Conservation (phyloP, 768 basidiomycete species). For the Cystofilobasidium ferigula region DNA sequence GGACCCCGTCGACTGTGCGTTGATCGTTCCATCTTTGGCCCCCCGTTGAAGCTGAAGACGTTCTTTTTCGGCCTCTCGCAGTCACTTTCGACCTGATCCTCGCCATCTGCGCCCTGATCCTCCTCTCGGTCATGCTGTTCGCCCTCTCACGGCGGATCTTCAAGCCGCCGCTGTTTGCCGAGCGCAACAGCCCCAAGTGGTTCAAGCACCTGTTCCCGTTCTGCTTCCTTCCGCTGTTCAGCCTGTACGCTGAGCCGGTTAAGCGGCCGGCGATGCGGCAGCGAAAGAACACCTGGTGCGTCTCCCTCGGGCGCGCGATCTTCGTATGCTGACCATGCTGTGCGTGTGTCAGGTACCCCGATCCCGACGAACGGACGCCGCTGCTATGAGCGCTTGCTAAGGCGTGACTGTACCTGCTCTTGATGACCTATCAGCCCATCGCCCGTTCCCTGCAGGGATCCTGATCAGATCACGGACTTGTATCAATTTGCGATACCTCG, state of each 20-base stretch:
- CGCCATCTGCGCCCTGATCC: constrained; percentile 16
- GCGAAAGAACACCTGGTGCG: constrained; percentile 10
- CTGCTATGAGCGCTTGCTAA: constrained; percentile 8
- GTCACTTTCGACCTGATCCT: constrained; percentile 26
- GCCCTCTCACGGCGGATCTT: constrained; percentile 7
- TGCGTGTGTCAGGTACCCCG: constrained; percentile 10
- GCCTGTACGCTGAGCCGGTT: background rate
- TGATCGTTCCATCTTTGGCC: background rate
- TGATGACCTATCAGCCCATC: too few relatives aligned
- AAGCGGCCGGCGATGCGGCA: constrained; percentile 10
- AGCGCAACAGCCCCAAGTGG: background rate
- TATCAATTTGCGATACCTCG: too few relatives aligned
- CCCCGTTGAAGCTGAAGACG: background rate
- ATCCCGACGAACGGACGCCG: constrained; percentile 15
- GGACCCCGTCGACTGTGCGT: constrained; percentile 25
- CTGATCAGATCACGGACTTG: too few relatives aligned
- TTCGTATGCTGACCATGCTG: background rate
- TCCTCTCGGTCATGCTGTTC: constrained; percentile 16
- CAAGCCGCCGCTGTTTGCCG: constrained; percentile 2
- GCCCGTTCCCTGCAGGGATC: too few relatives aligned
- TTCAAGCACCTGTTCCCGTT: constrained; percentile 25
- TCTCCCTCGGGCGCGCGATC: background rate
- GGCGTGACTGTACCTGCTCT: too few relatives aligned
- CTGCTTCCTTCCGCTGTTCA: constrained; percentile 25
- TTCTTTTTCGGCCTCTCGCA: background rate